Evolutionary conservation across 495 filamentous ascomycete genomes (phyloP), one percentile per base, ranked within the genome.

Genomic region (Friedmanniomyces simplex): DNA sequence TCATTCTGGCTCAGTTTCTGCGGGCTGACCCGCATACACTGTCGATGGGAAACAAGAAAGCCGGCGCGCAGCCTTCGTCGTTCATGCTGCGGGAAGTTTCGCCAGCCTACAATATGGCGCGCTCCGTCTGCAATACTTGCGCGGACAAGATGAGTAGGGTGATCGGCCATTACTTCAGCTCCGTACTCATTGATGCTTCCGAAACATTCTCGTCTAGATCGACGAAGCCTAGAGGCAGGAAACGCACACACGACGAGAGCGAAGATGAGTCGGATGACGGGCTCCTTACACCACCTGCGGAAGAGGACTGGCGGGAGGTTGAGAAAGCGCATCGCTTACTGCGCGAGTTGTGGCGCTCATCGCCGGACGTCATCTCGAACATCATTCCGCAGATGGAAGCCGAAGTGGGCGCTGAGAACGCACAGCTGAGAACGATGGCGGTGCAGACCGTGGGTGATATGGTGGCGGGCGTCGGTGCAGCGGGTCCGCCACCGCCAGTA

Each of bases 401-500:
- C 41, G 91, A 99, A 69, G 71, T 99, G 21, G 85, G 85, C 5
- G 88, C 89, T 7, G 94, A 97, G 69, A 93, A 94, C 47, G 76
- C 89, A 2, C 82, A 91, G 56, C 71, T 99, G 20, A 86, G 93
- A 32, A 76, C 89, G 41, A 74, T 97, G 24, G 91, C 90, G 11
- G 94, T 89, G 0, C 87, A 97, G 68, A 96, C 93, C 0, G 78
- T 99, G 28, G 93, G 93, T 30, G 93, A 97, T 64, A 88, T 99
- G 71, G 82, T 93, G 18, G 81, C 90, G 21, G 91, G 91, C 11
- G 91, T 95, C 66, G 90, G 91, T 55, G 86, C 91, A 59, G 87
- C 89, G 58, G 91, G 91, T 1, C 86, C 86, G 50, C 88, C 89
- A 22, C 81, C 86, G 10, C 71, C 82, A 21, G 80, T 84, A 14